Base-by-base conservation (phyloP, 345 rosid species). In the Sonneratia caseolaris region DNA sequence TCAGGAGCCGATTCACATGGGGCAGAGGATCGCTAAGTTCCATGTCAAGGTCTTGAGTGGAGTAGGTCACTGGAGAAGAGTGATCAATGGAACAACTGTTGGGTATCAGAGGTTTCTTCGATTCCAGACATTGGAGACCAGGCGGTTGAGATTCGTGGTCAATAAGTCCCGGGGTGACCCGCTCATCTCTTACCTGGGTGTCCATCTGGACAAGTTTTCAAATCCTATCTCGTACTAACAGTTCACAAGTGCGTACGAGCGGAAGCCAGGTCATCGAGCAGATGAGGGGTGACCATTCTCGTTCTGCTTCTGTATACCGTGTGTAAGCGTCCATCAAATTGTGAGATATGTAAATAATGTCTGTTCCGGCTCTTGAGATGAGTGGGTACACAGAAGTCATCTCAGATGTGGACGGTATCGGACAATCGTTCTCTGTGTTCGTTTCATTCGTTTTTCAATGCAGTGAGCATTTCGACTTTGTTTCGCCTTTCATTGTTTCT, bases 1-100 rank as follows among this genome's bases (percentile, higher is more conserved):
- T 69, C 86, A 80, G 77, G 98, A 94, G 81, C 97, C 95, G 8
- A 88, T 94, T 73, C 93, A 94, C 37, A 85, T 94, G 90, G 98
- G 98, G 69, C 96, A 94, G 76, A 82, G 96, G 57, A 47, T 94
- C 3, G 77, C 72, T 0, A 62, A 74, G 48, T 94, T 87, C 84
- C 90, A 90, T 80, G 76, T 94, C 1, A 88, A 87, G 76, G 66
- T 74, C 70, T 57, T 45, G 36, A 79, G 62, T 45, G 57, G 69
- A 14, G 78, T 71, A 22, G 83, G 86, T 21, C 55, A 75, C 10
- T 94, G 98, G 98, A 82, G 70, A 73, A 77, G 48, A 72, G 82
- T 90, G 77, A 77, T 73, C 65, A 77, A 51, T 4, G 96, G 91
- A 75, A 90, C 92, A 4, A 94, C 98, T 0, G 87, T 91, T 14